phyloP scores from a whole-genome alignment of 108 stramenopile species.

The Nitzschia palea region DNA sequence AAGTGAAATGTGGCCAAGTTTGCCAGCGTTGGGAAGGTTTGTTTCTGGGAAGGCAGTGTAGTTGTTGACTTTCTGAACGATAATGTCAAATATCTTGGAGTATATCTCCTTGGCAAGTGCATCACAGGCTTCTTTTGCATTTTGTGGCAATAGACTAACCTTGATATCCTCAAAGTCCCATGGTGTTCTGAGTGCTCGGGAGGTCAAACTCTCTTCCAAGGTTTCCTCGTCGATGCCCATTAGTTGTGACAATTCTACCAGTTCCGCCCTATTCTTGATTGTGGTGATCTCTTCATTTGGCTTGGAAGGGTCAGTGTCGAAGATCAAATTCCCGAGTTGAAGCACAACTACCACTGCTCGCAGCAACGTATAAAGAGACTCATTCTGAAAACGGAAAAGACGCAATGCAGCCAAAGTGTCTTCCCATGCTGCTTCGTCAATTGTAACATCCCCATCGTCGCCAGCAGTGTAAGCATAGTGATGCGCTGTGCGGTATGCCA shows the following conservation, averaged over 20 bases:
- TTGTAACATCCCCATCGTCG: constrained; percentile 50
- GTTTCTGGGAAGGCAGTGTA: constrained; percentile 22
- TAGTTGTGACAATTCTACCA: constrained; percentile 56
- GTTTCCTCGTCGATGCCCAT: constrained; percentile 64
- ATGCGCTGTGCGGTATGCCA: constrained; percentile 10
- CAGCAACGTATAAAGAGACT: constrained; percentile 47
- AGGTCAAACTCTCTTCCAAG: constrained; percentile 57
- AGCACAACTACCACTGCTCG: constrained; percentile 75
- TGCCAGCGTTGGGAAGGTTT: constrained; percentile 22
- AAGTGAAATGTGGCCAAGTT: constrained; percentile 74
- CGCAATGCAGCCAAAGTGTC: constrained; percentile 64
- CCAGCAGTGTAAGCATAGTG: constrained; percentile 49
- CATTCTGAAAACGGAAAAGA: constrained; percentile 52
- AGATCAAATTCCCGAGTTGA: constrained; percentile 81
- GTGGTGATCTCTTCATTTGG: constrained; percentile 33
- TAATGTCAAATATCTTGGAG: constrained; percentile 71
- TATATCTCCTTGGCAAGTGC: constrained; percentile 93
- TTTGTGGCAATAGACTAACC: constrained; percentile 47
- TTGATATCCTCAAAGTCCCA: constrained; percentile 55
- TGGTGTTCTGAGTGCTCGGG: constrained; percentile 52
- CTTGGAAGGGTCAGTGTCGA: constrained; percentile 39
- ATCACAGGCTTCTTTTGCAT: constrained; percentile 79
- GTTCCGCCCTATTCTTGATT: constrained; percentile 45
- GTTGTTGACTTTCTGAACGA: constrained; percentile 62
- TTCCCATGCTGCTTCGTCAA: constrained; percentile 48